A percentile compares a stretch with the other conserved stretches of the same genome.
These are phyloP conservation scores for Juglanconis juglandina DNA, from an alignment of 2,329 filamentous ascomycete species.

Conservation along the genomic window DNA sequence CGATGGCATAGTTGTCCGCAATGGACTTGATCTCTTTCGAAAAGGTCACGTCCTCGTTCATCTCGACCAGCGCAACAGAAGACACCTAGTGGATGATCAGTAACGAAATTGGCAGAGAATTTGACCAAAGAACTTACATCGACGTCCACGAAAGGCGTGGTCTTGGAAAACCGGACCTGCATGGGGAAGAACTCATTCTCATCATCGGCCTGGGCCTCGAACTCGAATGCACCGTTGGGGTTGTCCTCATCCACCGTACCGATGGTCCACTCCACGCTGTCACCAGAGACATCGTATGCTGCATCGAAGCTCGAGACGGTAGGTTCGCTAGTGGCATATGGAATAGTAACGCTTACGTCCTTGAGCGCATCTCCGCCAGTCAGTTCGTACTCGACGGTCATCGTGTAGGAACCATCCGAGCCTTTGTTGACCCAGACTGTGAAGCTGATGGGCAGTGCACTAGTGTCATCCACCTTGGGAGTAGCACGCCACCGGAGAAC, in stretches of 20 bases:
- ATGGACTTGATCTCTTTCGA: conserved; percentile 76
- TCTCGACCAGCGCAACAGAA: conserved; percentile 67
- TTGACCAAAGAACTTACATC: conserved; percentile 63
- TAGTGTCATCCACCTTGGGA: conserved; percentile 74
- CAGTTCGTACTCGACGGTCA: conserved; percentile 95
- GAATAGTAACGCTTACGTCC: conserved; percentile 84
- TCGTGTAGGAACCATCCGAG: conserved; percentile 72
- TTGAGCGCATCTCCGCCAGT: conserved; percentile 74
- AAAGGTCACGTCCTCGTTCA: conserved; percentile 76
- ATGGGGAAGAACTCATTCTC: conserved; percentile 98
- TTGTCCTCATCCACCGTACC: conserved; percentile 82
- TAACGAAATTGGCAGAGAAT: neutral
- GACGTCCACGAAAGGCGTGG: conserved; percentile 82
- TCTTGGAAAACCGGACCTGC: conserved; percentile 84
- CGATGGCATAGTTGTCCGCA: conserved; percentile 73
- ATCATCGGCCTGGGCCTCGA: conserved; percentile 81
- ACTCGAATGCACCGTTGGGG: conserved; percentile 84
- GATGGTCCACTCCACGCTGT: conserved; percentile 91
- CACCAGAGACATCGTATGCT: conserved; percentile 87
- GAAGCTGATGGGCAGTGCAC: conserved; percentile 87
- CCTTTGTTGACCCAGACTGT: conserved; percentile 97
- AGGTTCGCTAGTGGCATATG: conserved; percentile 80
- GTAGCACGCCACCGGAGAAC: conserved; percentile 90
- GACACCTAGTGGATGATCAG: conserved; percentile 46
- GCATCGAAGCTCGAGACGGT: conserved; percentile 90